These are phyloP conservation scores for Phaeophleospora eucalypticola DNA, from an alignment of 2,329 filamentous ascomycete genomes.

Conservation along the genomic window DNA sequence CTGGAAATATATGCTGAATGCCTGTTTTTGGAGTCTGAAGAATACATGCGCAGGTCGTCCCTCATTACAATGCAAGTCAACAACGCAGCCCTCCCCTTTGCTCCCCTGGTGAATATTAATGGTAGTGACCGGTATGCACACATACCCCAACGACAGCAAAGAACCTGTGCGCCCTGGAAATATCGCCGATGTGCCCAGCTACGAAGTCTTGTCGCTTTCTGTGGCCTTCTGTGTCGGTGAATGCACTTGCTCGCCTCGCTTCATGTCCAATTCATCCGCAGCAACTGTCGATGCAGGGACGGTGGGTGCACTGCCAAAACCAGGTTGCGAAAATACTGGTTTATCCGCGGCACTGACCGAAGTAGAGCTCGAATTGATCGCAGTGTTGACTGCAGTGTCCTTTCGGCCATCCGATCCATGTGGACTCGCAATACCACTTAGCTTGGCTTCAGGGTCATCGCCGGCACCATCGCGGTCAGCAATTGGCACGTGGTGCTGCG, in stretches of 20 bases:
- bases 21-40: no score
- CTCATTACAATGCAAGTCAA: not conserved
- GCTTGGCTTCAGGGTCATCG: not conserved
- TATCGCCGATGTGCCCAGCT: no score
- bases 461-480: slow-evolving; percentile 3
- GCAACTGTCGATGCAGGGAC: slow-evolving; percentile 1
- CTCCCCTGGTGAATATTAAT: not conserved
- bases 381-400: slow-evolving; percentile 14
- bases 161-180: no score
- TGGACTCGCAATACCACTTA: slow-evolving; percentile 11
- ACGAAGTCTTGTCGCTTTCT: not conserved
- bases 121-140: not conserved
- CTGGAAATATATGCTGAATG: no score
- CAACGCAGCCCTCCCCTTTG: not conserved
- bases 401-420: slow-evolving; percentile 12
- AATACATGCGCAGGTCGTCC: no score
- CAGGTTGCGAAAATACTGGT: slow-evolving; percentile 8
- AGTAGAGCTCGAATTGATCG: slow-evolving; percentile 11
- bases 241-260: not conserved
- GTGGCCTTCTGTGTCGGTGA: not conserved
- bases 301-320: slow-evolving; percentile 3
- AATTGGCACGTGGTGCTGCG: slow-evolving; percentile 11
- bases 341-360: slow-evolving; percentile 10
- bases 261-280: slow-evolving; percentile 16
- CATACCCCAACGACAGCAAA: not conserved